Evolutionary conservation across 768 basidiomycete species (phyloP).

Genomic region (Boletus pseudo-olivaceus): DNA sequence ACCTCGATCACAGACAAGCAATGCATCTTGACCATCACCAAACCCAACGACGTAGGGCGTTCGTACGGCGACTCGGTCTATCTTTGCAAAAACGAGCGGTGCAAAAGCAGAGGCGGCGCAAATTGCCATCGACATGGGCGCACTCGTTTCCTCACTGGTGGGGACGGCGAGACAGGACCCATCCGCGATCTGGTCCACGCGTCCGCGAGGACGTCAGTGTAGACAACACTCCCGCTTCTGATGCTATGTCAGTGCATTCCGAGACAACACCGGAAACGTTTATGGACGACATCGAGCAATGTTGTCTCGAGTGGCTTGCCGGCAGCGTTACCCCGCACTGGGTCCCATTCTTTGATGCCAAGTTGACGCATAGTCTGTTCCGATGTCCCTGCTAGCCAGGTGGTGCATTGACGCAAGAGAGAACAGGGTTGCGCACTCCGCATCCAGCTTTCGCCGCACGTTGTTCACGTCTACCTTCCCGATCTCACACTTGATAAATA

Average conservation of each 20-base stretch:
- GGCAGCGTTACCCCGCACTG: conserved; percentile 50
- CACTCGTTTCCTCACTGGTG: conserved; percentile 50
- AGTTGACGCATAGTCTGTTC: conserved; percentile 41
- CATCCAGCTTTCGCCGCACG: conserved; percentile 49
- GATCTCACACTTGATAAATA: conserved; percentile 39
- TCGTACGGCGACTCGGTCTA: conserved; percentile 50
- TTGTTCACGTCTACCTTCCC: conserved; percentile 49
- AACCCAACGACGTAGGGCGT: conserved; percentile 47
- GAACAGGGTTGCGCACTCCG: conserved; percentile 56
- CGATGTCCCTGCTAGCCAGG: background rate
- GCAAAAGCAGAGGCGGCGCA: conserved; percentile 52
- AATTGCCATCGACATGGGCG: conserved; percentile 59
- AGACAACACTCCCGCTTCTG: background rate
- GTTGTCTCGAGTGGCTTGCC: conserved; percentile 53
- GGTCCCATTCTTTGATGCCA: conserved; percentile 47
- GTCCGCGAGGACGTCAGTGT: background rate
- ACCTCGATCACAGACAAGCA: conserved; percentile 42
- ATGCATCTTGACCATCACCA: conserved; percentile 59
- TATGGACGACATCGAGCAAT: conserved; percentile 47
- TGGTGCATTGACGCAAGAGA: conserved; percentile 16
- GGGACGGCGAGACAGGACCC: conserved; percentile 39
- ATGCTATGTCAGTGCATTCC: background rate
- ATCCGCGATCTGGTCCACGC: conserved; percentile 18
- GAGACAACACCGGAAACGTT: conserved; percentile 1
- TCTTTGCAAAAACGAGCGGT: conserved; percentile 44